These are phyloP conservation scores for Gentiana dahurica DNA, from an alignment of 257 asterid species.

Conservation along the genomic window DNA sequence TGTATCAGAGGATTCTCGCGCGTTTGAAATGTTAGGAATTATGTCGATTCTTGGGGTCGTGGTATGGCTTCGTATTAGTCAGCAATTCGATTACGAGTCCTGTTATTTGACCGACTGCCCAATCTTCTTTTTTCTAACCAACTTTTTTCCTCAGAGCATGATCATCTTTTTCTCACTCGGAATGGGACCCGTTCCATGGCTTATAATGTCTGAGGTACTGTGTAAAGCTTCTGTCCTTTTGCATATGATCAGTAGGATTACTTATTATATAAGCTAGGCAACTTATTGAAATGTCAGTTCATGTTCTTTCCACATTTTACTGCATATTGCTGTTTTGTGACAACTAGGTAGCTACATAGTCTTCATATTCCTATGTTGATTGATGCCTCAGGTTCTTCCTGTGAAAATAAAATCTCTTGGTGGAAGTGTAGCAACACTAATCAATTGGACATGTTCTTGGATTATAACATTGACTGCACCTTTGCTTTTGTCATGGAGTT, in stretches of 20 bases:
- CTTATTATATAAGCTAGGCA: too few relatives aligned
- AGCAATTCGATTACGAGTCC: slow-evolving; percentile 2
- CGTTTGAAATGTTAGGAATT: slow-evolving; percentile 46
- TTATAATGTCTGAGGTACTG: slow-evolving; percentile 91
- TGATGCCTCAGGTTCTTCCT: slow-evolving; percentile 61
- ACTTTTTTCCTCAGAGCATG: slow-evolving; percentile 38
- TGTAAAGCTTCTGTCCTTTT: neutral
- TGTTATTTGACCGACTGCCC: neutral
- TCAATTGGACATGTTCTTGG: slow-evolving; percentile 71
- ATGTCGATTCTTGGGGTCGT: slow-evolving; percentile 54
- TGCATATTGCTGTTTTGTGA: too few relatives aligned
- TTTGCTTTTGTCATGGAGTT: slow-evolving; percentile 65
- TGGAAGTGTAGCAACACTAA: slow-evolving; percentile 81
- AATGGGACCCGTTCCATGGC: slow-evolving; percentile 96
- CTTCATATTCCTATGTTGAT: neutral
- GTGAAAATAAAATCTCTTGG: slow-evolving; percentile 76
- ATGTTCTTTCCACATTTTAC: too few relatives aligned
- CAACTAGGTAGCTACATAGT: too few relatives aligned
- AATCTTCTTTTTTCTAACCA: slow-evolving; percentile 8
- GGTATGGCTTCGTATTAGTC: slow-evolving; percentile 22
- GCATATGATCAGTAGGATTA: too few relatives aligned
- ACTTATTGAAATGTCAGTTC: too few relatives aligned
- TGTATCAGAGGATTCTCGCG: slow-evolving; percentile 34
- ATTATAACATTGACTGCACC: slow-evolving; percentile 65
- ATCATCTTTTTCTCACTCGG: slow-evolving; percentile 78